phyloP scores from a whole-genome alignment of 208 protist genomes.

The Trypanosoma vivax region DNA sequence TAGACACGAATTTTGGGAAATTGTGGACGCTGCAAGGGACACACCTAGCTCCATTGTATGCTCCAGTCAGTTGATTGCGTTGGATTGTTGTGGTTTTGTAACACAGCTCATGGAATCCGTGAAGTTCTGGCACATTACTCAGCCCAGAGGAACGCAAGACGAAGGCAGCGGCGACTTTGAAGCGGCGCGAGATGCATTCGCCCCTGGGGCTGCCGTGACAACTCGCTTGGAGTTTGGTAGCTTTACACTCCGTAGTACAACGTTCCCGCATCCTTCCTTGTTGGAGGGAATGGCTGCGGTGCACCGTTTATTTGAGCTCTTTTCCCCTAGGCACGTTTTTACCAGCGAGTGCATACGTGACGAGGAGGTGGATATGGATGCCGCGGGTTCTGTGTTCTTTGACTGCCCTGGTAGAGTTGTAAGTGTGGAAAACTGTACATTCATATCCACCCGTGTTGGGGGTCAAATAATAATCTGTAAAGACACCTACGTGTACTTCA shows the following conservation, averaged over 20 bases:
- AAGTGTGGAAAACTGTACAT: constrained; percentile 39
- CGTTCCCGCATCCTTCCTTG: background rate
- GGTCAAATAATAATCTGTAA: constrained; percentile 21
- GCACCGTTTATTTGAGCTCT: constrained; percentile 3
- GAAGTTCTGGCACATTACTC: no score
- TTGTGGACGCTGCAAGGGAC: no score
- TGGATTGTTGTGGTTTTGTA: background rate
- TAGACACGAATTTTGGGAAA: constrained; percentile 15
- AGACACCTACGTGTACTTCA: constrained; percentile 48
- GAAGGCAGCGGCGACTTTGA: no score
- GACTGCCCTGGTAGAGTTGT: constrained; percentile 31
- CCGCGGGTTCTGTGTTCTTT: constrained; percentile 39
- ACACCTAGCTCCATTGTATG: no score
- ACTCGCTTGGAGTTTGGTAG: no score
- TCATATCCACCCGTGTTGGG: constrained; percentile 5
- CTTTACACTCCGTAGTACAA: no score
- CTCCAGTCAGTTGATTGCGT: no score
- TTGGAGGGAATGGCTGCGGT: background rate
- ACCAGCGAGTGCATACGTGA: constrained; percentile 1
- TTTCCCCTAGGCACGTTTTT: constrained; percentile 20
- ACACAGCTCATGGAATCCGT: constrained; percentile 2
- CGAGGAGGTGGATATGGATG: constrained; percentile 29
- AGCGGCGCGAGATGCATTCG: no score
- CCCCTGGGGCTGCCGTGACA: no score
- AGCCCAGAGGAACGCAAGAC: no score